Conservation (phyloP, 78 protist genomes). For the Emiliania huxleyi region DNA sequence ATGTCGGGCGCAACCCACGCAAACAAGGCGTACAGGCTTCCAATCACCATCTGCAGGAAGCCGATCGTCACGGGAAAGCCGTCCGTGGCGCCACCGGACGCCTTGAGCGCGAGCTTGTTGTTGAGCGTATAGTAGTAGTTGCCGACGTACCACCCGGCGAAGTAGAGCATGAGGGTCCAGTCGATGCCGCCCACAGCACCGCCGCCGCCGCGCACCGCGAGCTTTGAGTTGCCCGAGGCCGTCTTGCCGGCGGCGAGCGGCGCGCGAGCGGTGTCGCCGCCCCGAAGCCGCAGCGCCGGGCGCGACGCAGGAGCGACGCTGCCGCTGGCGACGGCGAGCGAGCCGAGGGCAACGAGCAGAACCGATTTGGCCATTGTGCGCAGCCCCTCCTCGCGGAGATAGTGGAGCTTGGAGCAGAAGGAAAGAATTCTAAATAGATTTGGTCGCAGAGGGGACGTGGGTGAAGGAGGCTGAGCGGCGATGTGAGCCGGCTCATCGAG, state of each 20-base stretch:
- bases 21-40: slow-evolving; percentile 26
- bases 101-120: slow-evolving; percentile 42
- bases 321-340: not conserved
- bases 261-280: not conserved
- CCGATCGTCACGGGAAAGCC: slow-evolving; percentile 49
- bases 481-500: too few species aligned
- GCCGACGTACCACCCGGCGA: slow-evolving; percentile 41
- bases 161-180: not conserved
- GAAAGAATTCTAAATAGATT: too few species aligned
- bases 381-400: too few species aligned
- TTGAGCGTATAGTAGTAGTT: slow-evolving; percentile 46
- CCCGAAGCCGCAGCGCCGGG: not conserved
- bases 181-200: slow-evolving; percentile 1
- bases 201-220: not conserved
- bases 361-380: too few species aligned
- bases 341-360: too few species aligned
- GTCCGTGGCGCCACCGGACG: not conserved
- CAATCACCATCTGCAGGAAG: slow-evolving; percentile 41
- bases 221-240: not conserved
- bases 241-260: not conserved
- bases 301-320: not conserved
- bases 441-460: too few species aligned
- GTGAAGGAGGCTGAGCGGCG: too few species aligned
- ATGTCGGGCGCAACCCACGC: slow-evolving; percentile 46
- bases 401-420: too few species aligned